These are phyloP conservation scores for Pyrenophora tritici-repentis DNA, from an alignment of 2,329 filamentous ascomycete species.

Conservation along the genomic window DNA sequence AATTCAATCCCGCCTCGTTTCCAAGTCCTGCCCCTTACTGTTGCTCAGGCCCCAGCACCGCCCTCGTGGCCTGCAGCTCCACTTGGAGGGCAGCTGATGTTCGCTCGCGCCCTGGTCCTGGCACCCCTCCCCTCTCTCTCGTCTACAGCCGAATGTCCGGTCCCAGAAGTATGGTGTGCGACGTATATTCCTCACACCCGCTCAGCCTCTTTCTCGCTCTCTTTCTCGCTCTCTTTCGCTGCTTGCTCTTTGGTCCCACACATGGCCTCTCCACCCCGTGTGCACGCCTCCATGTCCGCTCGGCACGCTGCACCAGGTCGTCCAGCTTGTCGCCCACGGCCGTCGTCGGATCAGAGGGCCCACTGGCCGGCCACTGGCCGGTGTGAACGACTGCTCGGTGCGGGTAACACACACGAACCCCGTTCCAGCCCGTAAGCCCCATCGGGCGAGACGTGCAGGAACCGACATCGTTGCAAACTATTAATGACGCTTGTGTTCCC, in stretches of 20 bases:
- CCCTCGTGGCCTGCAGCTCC: conserved; percentile 17
- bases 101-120: conserved; percentile 23
- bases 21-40: conserved; percentile 21
- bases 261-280: conserved; percentile 8
- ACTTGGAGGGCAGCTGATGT: conserved; percentile 29
- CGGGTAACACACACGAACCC: conserved; percentile 32
- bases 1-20: conserved; percentile 16
- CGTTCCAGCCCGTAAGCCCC: conserved; percentile 27
- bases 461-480: conserved; percentile 28
- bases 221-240: not conserved
- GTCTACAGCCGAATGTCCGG: conserved; percentile 17
- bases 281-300: conserved; percentile 3
- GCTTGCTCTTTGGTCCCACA: not conserved
- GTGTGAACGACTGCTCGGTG: conserved; percentile 32
- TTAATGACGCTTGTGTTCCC: conserved; percentile 24
- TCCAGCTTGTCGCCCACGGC: conserved; percentile 22
- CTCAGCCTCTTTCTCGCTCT: not conserved
- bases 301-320: conserved; percentile 3
- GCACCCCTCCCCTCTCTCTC: not conserved
- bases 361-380: conserved; percentile 26
- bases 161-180: conserved; percentile 11
- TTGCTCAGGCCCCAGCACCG: conserved; percentile 26
- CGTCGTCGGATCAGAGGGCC: conserved; percentile 19
- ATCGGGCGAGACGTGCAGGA: conserved; percentile 41
- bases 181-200: conserved; percentile 2